Conservation (phyloP, 768 basidiomycete genomes). For the Rhizopogon vulgaris region DNA sequence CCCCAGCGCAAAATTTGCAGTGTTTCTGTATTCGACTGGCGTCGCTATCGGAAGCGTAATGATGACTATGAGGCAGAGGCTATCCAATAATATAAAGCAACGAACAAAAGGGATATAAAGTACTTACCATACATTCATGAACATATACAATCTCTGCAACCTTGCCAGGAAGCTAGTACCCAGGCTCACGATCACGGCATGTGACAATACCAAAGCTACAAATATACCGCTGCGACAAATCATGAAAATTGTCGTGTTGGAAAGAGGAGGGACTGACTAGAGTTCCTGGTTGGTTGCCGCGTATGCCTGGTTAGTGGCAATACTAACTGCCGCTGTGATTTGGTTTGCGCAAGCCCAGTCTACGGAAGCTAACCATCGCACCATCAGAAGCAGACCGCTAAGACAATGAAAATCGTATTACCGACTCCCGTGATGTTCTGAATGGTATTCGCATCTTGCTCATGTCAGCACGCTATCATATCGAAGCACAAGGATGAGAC, state of each 20-base stretch:
- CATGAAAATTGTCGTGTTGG: conserved; percentile 7
- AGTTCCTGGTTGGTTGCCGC: conserved; percentile 36
- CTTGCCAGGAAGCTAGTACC: conserved; percentile 58
- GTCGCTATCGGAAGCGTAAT: conserved; percentile 34
- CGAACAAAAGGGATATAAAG: not conserved
- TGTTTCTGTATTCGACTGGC: conserved; percentile 30
- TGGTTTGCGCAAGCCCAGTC: conserved; percentile 58
- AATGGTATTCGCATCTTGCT: conserved; percentile 42
- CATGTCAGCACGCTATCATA: not conserved
- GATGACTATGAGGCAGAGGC: conserved; percentile 22
- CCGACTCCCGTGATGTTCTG: conserved; percentile 37
- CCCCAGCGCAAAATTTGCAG: conserved; percentile 31
- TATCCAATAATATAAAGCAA: not conserved
- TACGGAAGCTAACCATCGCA: conserved; percentile 37
- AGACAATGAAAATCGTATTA: not conserved
- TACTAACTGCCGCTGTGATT: conserved; percentile 42
- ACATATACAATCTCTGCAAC: conserved; percentile 48
- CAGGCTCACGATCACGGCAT: conserved; percentile 58
- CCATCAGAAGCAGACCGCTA: not conserved
- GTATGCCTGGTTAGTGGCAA: conserved; percentile 35
- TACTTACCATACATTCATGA: conserved; percentile 32
- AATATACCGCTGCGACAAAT: conserved; percentile 49
- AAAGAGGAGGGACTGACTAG: conserved; percentile 28
- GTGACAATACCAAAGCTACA: conserved; percentile 48
- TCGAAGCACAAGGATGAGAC: conserved; percentile 9